Evolutionary conservation across 1,139 yeast species (phyloP).

Genomic region (Candida sp.): DNA sequence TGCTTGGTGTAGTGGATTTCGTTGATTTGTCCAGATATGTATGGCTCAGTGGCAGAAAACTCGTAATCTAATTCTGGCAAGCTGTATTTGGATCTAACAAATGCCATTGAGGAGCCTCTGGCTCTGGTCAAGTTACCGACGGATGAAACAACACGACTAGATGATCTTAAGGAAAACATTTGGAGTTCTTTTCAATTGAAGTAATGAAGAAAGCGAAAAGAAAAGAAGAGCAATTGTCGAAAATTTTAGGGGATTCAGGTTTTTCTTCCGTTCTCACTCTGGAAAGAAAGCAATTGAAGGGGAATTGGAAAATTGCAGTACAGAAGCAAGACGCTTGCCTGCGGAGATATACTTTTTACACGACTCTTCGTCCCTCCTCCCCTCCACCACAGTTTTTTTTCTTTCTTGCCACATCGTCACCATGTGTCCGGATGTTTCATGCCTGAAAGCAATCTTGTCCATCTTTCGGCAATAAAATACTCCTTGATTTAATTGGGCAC

Average conservation of each 20-base stretch:
- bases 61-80: conserved; percentile 91
- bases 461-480: too few species aligned
- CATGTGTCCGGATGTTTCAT: too few species aligned
- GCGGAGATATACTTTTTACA: too few species aligned
- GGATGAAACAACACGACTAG: conserved; percentile 17
- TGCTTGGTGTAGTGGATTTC: conserved; percentile 80
- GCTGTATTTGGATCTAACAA: conserved; percentile 66
- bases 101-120: conserved; percentile 21
- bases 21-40: conserved; percentile 87
- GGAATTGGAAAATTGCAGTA: too few species aligned
- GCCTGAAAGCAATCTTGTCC: too few species aligned
- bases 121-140: conserved; percentile 17
- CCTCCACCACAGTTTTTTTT: too few species aligned
- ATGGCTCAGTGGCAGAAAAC: conserved; percentile 89
- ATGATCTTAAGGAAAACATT: conserved; percentile 22
- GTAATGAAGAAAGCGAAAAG: background rate
- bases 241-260: background rate
- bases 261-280: background rate
- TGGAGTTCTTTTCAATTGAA: background rate
- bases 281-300: too few species aligned
- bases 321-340: too few species aligned
- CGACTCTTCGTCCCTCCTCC: too few species aligned
- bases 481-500: too few species aligned
- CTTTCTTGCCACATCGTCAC: too few species aligned
- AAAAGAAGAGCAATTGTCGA: background rate